phyloP scores from a whole-genome alignment of 768 basidiomycete genomes.

The Kwoniella mangroviensis region DNA sequence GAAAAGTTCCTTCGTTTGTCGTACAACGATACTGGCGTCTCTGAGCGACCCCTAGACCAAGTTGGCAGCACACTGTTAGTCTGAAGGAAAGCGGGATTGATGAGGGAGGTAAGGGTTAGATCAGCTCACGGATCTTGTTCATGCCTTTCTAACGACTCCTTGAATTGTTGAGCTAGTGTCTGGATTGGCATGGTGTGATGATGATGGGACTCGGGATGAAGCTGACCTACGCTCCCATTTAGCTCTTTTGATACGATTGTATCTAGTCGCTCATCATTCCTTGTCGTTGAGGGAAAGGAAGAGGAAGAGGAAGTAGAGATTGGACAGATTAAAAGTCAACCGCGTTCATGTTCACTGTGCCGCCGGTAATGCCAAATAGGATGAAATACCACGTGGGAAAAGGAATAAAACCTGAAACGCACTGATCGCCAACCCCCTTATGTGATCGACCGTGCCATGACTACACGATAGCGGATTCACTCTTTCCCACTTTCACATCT shows the following conservation, averaged over 20 bases:
- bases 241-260: not conserved
- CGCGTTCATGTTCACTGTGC: not conserved
- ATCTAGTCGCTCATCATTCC: too few species aligned
- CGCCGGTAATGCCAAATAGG: not conserved
- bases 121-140: slow-evolving; percentile 4
- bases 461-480: not conserved
- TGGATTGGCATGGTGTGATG: not conserved
- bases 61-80: too few species aligned
- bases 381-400: not conserved
- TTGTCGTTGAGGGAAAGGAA: not conserved
- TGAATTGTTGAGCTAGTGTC: not conserved
- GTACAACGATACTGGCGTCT: not conserved
- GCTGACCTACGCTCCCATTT: not conserved
- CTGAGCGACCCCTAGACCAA: too few species aligned
- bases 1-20: not conserved
- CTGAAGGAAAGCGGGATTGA: not conserved
- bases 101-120: not conserved
- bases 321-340: not conserved
- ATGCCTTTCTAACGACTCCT: not conserved
- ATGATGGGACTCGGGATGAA: not conserved
- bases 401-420: not conserved
- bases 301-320: not conserved
- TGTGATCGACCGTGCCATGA: slow-evolving; percentile 1
- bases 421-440: slow-evolving; percentile 6
- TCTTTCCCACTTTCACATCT: not conserved